Conservation (phyloP, 2,329 filamentous ascomycete genomes). For the Exophiala sp. region DNA sequence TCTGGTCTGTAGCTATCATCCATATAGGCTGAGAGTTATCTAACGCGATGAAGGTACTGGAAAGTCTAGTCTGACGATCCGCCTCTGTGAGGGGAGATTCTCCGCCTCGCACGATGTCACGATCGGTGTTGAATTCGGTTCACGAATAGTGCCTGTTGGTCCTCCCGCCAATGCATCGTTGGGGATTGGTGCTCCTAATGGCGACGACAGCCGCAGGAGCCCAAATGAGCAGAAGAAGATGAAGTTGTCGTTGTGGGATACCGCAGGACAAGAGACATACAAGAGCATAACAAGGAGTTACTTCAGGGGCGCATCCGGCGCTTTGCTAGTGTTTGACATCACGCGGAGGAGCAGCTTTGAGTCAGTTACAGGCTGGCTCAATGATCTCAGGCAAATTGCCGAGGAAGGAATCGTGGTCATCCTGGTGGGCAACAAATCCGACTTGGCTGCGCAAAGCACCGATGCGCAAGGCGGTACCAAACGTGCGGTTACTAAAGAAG, state of each 20-base stretch:
- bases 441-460: conserved; percentile 53
- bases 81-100: conserved; percentile 94
- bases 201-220: background rate
- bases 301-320: conserved; percentile 73
- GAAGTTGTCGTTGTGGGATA: conserved; percentile 73
- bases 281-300: conserved; percentile 93
- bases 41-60: conserved; percentile 47
- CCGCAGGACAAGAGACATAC: conserved; percentile 94
- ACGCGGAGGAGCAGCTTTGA: conserved; percentile 76
- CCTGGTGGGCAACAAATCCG: conserved; percentile 90
- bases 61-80: conserved; percentile 87
- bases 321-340: conserved; percentile 91
- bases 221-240: conserved; percentile 29
- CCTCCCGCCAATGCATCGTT: conserved; percentile 64
- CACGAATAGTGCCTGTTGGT: conserved; percentile 83
- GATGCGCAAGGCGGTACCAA: conserved; percentile 39
- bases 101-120: conserved; percentile 92
- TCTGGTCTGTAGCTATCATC: conserved; percentile 56
- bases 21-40: background rate
- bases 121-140: conserved; percentile 94
- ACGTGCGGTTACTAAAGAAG: conserved; percentile 71
- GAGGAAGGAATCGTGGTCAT: conserved; percentile 94
- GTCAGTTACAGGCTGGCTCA: conserved; percentile 86
- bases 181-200: conserved; percentile 44
- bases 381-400: conserved; percentile 88